phyloP scores from a whole-genome alignment of 306 rosid genomes.

The Ormosia semicastrata region DNA sequence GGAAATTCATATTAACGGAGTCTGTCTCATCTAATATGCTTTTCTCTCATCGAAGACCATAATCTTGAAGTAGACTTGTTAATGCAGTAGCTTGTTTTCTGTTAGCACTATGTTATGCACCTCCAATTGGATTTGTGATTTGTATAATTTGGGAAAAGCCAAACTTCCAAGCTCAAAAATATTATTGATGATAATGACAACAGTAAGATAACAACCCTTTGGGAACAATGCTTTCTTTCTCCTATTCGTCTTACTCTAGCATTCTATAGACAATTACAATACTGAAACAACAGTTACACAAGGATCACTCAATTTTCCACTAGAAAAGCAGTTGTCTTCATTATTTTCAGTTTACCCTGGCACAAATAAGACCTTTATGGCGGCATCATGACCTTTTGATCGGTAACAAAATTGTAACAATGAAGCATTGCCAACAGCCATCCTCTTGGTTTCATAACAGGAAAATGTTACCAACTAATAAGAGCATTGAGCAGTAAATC shows the following conservation, averaged over 20 bases:
- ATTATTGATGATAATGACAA: constrained; percentile 17
- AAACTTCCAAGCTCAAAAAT: constrained; percentile 21
- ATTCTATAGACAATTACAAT: constrained; percentile 12
- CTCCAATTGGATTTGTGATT: background rate
- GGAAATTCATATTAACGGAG: constrained; percentile 8
- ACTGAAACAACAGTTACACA: constrained; percentile 13
- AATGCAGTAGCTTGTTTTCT: background rate
- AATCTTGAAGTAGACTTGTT: background rate
- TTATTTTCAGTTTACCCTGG: background rate
- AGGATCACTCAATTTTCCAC: constrained; percentile 19
- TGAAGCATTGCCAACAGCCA: constrained; percentile 19
- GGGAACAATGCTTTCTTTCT: constrained; percentile 15
- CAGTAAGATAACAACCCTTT: constrained; percentile 10
- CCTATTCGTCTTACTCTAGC: constrained; percentile 1
- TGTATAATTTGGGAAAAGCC: constrained; percentile 1
- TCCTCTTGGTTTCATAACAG: constrained; percentile 45
- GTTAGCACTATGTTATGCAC: constrained; percentile 22
- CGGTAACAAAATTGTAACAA: constrained; percentile 29
- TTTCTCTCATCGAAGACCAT: background rate
- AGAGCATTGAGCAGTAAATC: constrained; percentile 42
- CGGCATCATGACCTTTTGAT: background rate
- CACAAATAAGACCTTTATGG: constrained; percentile 1
- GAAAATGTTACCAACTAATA: constrained; percentile 42
- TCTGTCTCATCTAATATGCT: background rate
- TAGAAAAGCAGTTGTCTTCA: constrained; percentile 1